Base-by-base conservation (phyloP, 148 eudicot genomes). In the Rhododendron williamsianum region DNA sequence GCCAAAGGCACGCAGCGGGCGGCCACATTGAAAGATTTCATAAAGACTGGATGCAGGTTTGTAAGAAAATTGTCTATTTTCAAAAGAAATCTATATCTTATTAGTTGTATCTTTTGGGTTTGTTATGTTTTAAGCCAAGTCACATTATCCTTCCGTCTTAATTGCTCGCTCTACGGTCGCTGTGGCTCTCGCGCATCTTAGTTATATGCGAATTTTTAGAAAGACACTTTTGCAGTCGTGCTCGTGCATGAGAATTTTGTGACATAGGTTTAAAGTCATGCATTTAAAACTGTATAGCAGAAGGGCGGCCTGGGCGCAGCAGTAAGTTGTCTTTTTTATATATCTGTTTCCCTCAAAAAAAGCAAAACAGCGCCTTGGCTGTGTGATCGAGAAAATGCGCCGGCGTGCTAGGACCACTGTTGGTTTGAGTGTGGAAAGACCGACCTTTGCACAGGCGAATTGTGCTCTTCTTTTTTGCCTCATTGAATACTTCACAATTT, bases 1-100 rank as follows among this genome's bases (percentile, higher is more conserved):
- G 99, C 99, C 76, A 96, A 91, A 90, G 92, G 94, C 65, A 97
- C 99, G 2, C 95, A 95, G 76, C 95, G 99, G 72, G 99, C 98
- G 0, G 81, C 96, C 0, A 86, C 95, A 4, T 83, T 97, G 84
- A 94, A 94, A 91, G 98, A 93, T 90, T 97, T 97, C 88, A 93
- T 95, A 27, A 97, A 97, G 92, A 95, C 94, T 65, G 98, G 98
- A 41, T 95, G 96, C 95, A 93, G 98, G 99, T 96, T 86, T 73
- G 84, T 82, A 8, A 4, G 8, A 6, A 8, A n/a, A 36, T 33
- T 48, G 45, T 56, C 27, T 35, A 33, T 43, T 35, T 21, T 25
- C 3, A 54, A 54, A 15, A 18, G 1, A 54, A 16, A 18, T 84
- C 9, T 56, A 81, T 60, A 5, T 35, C 35, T 0, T 56, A 3